Percentiles rank a stretch among this genome's conserved stretches.
Conservation (phyloP, 2,329 filamentous ascomycete genomes). For the Neobulgaria alba region DNA sequence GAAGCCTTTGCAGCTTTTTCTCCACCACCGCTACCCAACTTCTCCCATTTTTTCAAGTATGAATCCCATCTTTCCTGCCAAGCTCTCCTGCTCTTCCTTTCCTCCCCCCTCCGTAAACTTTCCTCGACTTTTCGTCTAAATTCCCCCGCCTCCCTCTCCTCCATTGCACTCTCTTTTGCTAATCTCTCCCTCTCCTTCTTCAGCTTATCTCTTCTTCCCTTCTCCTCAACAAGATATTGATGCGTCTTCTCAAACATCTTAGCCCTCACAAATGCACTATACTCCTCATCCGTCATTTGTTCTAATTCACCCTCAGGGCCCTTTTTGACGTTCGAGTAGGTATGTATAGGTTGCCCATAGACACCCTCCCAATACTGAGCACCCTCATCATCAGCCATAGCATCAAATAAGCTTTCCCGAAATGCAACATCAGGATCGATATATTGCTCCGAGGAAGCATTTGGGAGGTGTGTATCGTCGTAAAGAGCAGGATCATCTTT, state of each 20-base stretch:
- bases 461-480: constrained; percentile 33
- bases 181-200: constrained; percentile 39
- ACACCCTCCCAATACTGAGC: constrained; percentile 91
- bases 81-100: constrained; percentile 40
- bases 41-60: constrained; percentile 58
- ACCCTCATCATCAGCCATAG: constrained; percentile 92
- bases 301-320: constrained; percentile 53
- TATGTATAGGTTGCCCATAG: constrained; percentile 92
- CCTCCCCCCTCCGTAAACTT: constrained; percentile 58
- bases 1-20: constrained; percentile 38
- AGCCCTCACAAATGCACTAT: constrained; percentile 72
- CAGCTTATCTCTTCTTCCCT: constrained; percentile 50
- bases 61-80: constrained; percentile 54
- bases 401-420: constrained; percentile 90
- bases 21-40: constrained; percentile 31
- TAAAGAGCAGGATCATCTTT: constrained; percentile 29
- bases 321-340: constrained; percentile 48
- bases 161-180: constrained; percentile 31
- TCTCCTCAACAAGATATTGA: constrained; percentile 72
- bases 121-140: constrained; percentile 60
- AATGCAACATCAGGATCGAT: constrained; percentile 71
- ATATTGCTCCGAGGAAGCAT: constrained; percentile 28
- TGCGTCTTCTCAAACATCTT: constrained; percentile 97
- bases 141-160: constrained; percentile 31
- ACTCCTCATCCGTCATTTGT: constrained; percentile 87